Conservation (phyloP, 2,329 filamentous ascomycete genomes). For the Ascochyta pisi region DNA sequence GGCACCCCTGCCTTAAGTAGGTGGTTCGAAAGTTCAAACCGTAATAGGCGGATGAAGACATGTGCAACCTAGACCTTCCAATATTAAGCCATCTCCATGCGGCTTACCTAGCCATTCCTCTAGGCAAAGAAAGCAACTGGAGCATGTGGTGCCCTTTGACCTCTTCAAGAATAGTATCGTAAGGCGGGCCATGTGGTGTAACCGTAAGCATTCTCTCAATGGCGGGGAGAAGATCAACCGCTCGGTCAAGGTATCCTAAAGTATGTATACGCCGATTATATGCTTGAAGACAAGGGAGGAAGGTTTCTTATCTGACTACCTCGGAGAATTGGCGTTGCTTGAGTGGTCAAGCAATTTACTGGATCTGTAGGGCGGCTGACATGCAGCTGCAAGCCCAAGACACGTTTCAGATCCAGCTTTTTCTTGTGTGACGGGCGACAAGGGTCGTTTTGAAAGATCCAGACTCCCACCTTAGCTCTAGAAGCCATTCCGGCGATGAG, state of each 20-base stretch:
- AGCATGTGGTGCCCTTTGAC: slow-evolving; percentile 5
- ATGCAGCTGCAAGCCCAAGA: slow-evolving; percentile 20
- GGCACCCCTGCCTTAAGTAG: slow-evolving; percentile 5
- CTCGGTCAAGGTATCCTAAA: slow-evolving; percentile 10
- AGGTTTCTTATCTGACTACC: slow-evolving; percentile 11
- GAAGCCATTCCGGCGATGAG: too few relatives aligned
- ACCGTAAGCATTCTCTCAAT: slow-evolving; percentile 20
- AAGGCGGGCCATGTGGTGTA: slow-evolving; percentile 18
- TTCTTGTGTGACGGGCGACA: background rate
- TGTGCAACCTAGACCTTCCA: slow-evolving; percentile 6
- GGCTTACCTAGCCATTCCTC: slow-evolving; percentile 9
- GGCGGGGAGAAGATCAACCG: slow-evolving; percentile 11
- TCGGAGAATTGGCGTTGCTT: slow-evolving; percentile 22
- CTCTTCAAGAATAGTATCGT: slow-evolving; percentile 11
- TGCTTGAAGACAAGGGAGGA: slow-evolving; percentile 7
- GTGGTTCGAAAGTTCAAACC: slow-evolving; percentile 4
- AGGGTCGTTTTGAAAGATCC: background rate
- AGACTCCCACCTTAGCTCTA: too few relatives aligned
- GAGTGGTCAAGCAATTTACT: slow-evolving; percentile 26
- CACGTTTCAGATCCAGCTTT: slow-evolving; percentile 5
- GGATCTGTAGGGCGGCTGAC: slow-evolving; percentile 27
- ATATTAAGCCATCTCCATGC: slow-evolving; percentile 6
- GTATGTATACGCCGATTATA: slow-evolving; percentile 12
- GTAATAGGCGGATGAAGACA: background rate
- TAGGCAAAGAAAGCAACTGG: background rate